Evolutionary conservation across 1,139 yeast genomes (phyloP), one percentile per base, ranked within the genome.

Genomic region (Candida sp.): DNA sequence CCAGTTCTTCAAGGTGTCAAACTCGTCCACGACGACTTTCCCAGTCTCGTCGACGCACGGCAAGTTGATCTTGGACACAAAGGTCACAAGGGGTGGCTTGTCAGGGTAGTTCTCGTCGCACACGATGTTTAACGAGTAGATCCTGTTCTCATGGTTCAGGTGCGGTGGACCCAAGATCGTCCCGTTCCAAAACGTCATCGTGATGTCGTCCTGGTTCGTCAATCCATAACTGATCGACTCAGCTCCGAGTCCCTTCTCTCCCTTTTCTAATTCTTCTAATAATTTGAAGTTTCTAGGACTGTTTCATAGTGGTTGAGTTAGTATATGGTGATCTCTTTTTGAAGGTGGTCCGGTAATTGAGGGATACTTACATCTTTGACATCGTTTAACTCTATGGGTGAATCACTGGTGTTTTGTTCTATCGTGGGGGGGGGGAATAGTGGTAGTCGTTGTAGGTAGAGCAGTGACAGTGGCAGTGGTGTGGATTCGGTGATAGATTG

Each of bases 111-210:
- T 75, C 11, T 84, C 85, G 30, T 93, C 98, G 66, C 98, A 94
- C 55, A 84, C 84, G 49, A 94, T 85, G 49, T 83, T 85, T 52
- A 94, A 77, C 30, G 92, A 87, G 70, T 94, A 94, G 57, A 94
- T 96, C 63, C 99, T 81, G 69, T 94, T 96, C 68, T 94, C 98
- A 66, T 93, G 98, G 30, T 84, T 82, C 46, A 96, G 87, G 63
- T 93, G 98, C 34, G 99, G 99, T 4, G 99, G 99, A 0, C 99
- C 99, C 58, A 94, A 77, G 47, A 93, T 92, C 31, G 98, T 93
- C 3, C 97, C 98, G 67, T 92, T 93, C 98, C 98, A 93, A 62
- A 86, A 75, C 6, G 96, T 88, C 96, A 93, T 90, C 55, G 93
- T 79, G 59, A 91, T 90, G 67, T 93, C 98, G 61, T 90, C 97